Conservation (phyloP, 2,329 filamentous ascomycete genomes). For the Aureobasidium sp. region DNA sequence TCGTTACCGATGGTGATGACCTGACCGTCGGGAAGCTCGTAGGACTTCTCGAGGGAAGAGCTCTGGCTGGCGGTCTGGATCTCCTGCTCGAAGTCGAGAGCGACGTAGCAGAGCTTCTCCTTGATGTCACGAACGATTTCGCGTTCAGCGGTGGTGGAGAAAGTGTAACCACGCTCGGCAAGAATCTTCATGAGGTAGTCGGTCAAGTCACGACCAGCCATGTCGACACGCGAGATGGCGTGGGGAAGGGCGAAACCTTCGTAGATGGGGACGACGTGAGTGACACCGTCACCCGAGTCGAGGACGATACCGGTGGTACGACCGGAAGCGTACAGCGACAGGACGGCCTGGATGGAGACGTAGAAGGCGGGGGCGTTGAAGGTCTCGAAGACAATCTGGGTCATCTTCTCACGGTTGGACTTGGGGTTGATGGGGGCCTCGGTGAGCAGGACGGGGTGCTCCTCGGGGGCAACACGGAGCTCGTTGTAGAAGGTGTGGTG, state of each 20-base stretch:
- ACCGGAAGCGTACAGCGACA: slow-evolving; percentile 98
- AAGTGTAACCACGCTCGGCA: slow-evolving; percentile 97
- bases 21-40: slow-evolving; percentile 98
- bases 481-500: slow-evolving; percentile 99
- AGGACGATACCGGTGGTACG: slow-evolving; percentile 99
- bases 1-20: slow-evolving; percentile 99
- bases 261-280: slow-evolving; percentile 99
- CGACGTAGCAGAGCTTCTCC: slow-evolving; percentile 99
- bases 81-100: slow-evolving; percentile 99
- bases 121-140: slow-evolving; percentile 99
- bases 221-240: slow-evolving; percentile 99
- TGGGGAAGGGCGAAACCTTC: slow-evolving; percentile 99
- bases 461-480: slow-evolving; percentile 98
- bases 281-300: slow-evolving; percentile 99
- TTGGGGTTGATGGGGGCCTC: slow-evolving; percentile 99
- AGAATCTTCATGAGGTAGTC: slow-evolving; percentile 99
- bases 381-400: slow-evolving; percentile 99
- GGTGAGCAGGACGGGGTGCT: slow-evolving; percentile 98
- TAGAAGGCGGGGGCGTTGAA: slow-evolving; percentile 99
- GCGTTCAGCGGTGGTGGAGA: slow-evolving; percentile 99
- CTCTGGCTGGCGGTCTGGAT: slow-evolving; percentile 99
- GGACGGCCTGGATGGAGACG: slow-evolving; percentile 99
- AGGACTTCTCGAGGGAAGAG: slow-evolving; percentile 98
- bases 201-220: slow-evolving; percentile 99
- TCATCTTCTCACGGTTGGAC: slow-evolving; percentile 99